Conservation (phyloP, 2,329 filamentous ascomycete genomes). For the Monosporascus sp. region DNA sequence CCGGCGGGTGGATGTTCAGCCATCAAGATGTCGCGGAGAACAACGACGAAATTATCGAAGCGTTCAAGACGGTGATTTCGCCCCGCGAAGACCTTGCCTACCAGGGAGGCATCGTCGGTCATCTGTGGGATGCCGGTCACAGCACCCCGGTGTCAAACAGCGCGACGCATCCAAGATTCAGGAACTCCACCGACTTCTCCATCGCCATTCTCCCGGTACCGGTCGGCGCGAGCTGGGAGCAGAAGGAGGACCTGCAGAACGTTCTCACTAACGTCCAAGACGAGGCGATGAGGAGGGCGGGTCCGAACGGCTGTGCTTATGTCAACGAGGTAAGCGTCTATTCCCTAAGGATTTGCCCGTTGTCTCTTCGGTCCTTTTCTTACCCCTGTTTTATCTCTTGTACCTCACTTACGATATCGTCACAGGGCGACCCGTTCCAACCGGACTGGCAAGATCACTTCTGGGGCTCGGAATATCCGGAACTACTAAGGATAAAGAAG, state of each 20-base stretch:
- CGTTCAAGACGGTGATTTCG: slow-evolving; percentile 28
- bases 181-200: slow-evolving; percentile 29
- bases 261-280: slow-evolving; percentile 33
- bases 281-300: slow-evolving; percentile 30
- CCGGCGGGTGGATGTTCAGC: slow-evolving; percentile 33
- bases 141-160: slow-evolving; percentile 30
- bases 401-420: background rate
- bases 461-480: slow-evolving; percentile 22
- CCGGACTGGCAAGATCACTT: slow-evolving; percentile 24
- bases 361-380: background rate
- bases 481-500: slow-evolving; percentile 19
- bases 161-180: slow-evolving; percentile 34
- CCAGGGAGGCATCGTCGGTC: slow-evolving; percentile 30
- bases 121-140: slow-evolving; percentile 34
- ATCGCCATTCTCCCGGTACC: slow-evolving; percentile 29
- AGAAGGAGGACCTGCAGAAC: slow-evolving; percentile 36
- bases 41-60: slow-evolving; percentile 29
- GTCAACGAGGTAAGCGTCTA: slow-evolving; percentile 34
- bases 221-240: slow-evolving; percentile 34
- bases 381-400: background rate
- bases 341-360: background rate
- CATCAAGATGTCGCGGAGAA: slow-evolving; percentile 30
- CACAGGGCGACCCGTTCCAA: slow-evolving; percentile 29
- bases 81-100: slow-evolving; percentile 21
- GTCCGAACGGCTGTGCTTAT: slow-evolving; percentile 35